Percentiles rank a stretch among this genome's conserved stretches.
phyloP scores from a whole-genome alignment of 805 yeast species.

The Candida sphagnicola region DNA sequence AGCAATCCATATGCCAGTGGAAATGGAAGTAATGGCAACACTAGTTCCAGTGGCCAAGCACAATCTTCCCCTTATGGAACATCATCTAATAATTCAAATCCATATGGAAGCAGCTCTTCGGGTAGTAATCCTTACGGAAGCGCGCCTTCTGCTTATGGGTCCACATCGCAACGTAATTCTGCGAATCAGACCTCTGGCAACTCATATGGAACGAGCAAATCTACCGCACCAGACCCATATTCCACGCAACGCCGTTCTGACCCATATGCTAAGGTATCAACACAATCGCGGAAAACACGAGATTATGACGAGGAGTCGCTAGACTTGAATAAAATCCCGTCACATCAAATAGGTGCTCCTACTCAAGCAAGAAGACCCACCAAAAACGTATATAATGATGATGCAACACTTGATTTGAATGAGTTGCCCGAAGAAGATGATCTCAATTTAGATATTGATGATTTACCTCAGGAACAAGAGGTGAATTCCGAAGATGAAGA shows the following conservation, averaged over 20 bases:
- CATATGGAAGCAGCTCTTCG: conserved; percentile 5
- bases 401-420: conserved; percentile 35
- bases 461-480: conserved; percentile 32
- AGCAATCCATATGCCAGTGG: conserved; percentile 35
- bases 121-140: background rate
- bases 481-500: conserved; percentile 75
- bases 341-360: conserved; percentile 6
- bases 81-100: conserved; percentile 4
- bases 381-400: conserved; percentile 10
- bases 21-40: conserved; percentile 3
- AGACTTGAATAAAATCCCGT: conserved; percentile 3
- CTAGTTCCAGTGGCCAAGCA: conserved; percentile 9
- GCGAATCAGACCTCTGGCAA: no score
- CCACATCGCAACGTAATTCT: no score
- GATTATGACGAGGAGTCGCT: conserved; percentile 2
- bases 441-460: conserved; percentile 35
- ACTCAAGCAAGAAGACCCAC: conserved; percentile 4
- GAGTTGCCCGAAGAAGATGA: conserved; percentile 37
- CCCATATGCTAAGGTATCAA: conserved; percentile 4
- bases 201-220: no score
- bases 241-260: conserved; percentile 3
- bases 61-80: conserved; percentile 5
- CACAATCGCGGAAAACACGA: conserved; percentile 2
- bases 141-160: no score
- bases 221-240: conserved; percentile 6